Conservation (phyloP, 352 stramenopile species). For the Sclerospora graminicola region DNA sequence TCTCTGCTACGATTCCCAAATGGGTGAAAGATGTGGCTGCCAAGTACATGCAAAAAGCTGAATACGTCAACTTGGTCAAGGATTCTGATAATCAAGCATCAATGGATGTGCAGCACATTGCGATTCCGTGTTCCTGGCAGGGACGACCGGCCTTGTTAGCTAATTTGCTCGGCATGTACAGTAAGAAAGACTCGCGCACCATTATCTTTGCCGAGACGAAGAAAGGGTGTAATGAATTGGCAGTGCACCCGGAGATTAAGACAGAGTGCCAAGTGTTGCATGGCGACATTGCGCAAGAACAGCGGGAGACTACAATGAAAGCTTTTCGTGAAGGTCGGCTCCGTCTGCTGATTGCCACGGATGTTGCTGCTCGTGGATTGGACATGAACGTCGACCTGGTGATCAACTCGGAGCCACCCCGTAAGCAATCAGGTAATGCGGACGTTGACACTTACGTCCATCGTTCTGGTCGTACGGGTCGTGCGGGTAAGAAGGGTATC, state of each 20-base stretch:
- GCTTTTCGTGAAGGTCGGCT: slow-evolving; percentile 93
- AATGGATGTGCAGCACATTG: slow-evolving; percentile 89
- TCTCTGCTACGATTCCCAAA: slow-evolving; percentile 89
- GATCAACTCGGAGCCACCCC: slow-evolving; percentile 91
- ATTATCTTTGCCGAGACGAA: slow-evolving; percentile 94
- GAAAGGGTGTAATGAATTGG: slow-evolving; percentile 91
- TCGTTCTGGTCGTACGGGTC: slow-evolving; percentile 93
- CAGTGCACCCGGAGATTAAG: slow-evolving; percentile 83
- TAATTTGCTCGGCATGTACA: slow-evolving; percentile 73
- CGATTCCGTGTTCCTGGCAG: slow-evolving; percentile 89
- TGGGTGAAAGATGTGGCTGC: slow-evolving; percentile 88
- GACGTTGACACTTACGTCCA: slow-evolving; percentile 98
- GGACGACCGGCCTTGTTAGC: slow-evolving; percentile 63
- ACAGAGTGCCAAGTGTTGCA: slow-evolving; percentile 88
- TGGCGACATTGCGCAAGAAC: slow-evolving; percentile 94
- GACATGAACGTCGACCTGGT: slow-evolving; percentile 97
- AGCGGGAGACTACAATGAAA: slow-evolving; percentile 96
- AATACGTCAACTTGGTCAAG: slow-evolving; percentile 89
- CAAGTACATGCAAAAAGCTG: slow-evolving; percentile 85
- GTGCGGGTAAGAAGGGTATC: slow-evolving; percentile 92
- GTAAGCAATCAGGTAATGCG: slow-evolving; percentile 66
- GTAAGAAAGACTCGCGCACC: slow-evolving; percentile 82
- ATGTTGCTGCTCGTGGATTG: slow-evolving; percentile 94
- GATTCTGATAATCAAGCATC: slow-evolving; percentile 84
- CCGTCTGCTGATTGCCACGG: slow-evolving; percentile 93